Evolutionary conservation across 2,329 filamentous ascomycete species (phyloP), one percentile per base, ranked within the genome.

Genomic region (Xylariales sp.): DNA sequence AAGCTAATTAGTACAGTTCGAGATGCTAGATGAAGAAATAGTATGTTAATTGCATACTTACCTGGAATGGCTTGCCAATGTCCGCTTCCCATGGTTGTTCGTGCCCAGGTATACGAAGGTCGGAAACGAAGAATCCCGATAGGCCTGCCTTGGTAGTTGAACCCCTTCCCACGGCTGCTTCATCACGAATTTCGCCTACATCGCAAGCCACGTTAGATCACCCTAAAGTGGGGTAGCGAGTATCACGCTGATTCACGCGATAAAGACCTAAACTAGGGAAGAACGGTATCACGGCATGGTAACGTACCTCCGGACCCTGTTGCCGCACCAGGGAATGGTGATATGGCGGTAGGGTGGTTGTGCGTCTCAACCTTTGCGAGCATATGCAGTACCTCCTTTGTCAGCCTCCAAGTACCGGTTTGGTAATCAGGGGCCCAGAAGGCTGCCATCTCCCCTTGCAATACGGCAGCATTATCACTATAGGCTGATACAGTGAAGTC

Each of bases 281-380:
- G n/a, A 43, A n/a, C 18, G 10, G 4, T 3, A 8, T 49, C 3
- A 48, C 7, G 34, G 10, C 3, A 3, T 58, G 5, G 28, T 18
- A 43, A 69, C 67, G 16, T 67, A 74, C 96, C 96, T 73, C 96
- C 96, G 36, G 94, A 94, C 34, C 96, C 96, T 46, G 96, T 99
- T 7, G 96, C 96, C 9, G 96, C 96, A 76, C 96, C 96, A 4
- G 95, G 89, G 60, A 78, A 78, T 48, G 76, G 75, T 0, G 94
- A 97, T 61, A 99, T 97, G 8, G 95, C 95, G 5, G 96, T 98
- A 2, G 95, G 95, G 77, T 98, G 95, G 80, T 98, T 98, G 82
- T 98, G 95, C 1, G 96, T 98, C 83, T 99, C 96, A 58, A 98
- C 96, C 83, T 99, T 99, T 78, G 91, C 90, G 55, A 99, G 83